Evolutionary conservation across 306 rosid genomes (phyloP).

Genomic region (Ziziphus jujuba): DNA sequence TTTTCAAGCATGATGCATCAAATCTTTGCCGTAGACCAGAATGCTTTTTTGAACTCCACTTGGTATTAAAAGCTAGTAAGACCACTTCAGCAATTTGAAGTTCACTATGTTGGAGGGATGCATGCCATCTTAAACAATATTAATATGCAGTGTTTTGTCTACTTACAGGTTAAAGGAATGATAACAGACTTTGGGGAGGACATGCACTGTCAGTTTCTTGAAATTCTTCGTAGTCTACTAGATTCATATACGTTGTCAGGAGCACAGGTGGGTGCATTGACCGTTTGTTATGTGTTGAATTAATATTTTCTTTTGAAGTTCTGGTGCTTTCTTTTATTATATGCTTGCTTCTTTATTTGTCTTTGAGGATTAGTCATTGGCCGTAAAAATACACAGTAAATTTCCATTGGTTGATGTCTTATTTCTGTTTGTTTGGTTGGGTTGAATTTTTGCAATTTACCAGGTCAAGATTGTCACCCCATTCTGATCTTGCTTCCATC

Average conservation of each 20-base stretch:
- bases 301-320: too few relatives aligned
- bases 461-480: neutral
- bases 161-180: conserved; percentile 83
- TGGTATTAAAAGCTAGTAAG: neutral
- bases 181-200: conserved; percentile 85
- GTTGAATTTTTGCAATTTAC: neutral
- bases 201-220: conserved; percentile 98
- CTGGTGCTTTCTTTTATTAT: too few relatives aligned
- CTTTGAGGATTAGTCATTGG: too few relatives aligned
- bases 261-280: conserved; percentile 59
- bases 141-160: conserved; percentile 17
- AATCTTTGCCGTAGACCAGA: neutral
- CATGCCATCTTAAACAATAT: neutral
- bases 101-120: neutral
- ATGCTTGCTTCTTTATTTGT: too few relatives aligned
- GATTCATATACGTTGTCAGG: conserved; percentile 85
- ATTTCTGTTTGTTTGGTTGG: neutral
- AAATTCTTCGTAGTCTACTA: conserved; percentile 88
- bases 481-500: neutral
- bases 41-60: neutral
- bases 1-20: too few relatives aligned
- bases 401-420: neutral
- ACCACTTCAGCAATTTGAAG: neutral
- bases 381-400: too few relatives aligned
- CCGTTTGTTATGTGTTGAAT: neutral